Evolutionary conservation across 2,329 filamentous ascomycete genomes (phyloP).

Genomic region (Exophiala sp.): DNA sequence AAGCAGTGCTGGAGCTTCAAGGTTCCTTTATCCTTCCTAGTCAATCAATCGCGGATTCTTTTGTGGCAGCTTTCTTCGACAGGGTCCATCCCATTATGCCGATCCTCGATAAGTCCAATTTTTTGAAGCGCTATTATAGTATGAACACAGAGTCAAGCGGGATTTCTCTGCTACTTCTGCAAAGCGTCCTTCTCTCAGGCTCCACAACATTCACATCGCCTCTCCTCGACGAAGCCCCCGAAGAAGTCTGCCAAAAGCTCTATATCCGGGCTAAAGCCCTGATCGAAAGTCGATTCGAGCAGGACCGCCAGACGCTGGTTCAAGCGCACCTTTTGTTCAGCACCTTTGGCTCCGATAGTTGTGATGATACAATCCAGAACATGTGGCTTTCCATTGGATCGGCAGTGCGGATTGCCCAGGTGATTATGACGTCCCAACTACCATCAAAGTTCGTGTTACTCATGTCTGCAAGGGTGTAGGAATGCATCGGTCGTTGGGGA

Average conservation of each 20-base stretch:
- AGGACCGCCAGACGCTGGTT: constrained; percentile 7
- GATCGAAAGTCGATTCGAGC: constrained; percentile 10
- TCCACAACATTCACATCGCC: constrained; percentile 7
- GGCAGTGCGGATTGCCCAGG: constrained; percentile 5
- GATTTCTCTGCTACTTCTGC: constrained; percentile 6
- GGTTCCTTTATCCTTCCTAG: constrained; percentile 9
- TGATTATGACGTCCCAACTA: neutral
- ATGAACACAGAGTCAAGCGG: neutral
- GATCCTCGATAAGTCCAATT: constrained; percentile 1
- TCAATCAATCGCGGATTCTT: constrained; percentile 3
- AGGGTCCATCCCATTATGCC: constrained; percentile 5
- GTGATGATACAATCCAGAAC: constrained; percentile 11
- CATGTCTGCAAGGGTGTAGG: constrained; percentile 3
- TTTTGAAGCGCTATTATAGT: neutral
- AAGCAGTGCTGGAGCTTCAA: constrained; percentile 5
- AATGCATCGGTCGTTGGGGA: constrained; percentile 9
- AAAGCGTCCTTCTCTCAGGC: constrained; percentile 6
- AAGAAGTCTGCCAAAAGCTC: constrained; percentile 4
- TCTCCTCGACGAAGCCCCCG: constrained; percentile 1
- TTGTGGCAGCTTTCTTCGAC: constrained; percentile 11
- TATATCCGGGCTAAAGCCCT: constrained; percentile 7
- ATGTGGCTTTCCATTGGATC: constrained; percentile 11
- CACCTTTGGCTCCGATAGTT: constrained; percentile 9
- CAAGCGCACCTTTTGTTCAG: constrained; percentile 9
- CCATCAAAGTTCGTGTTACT: neutral